Evolutionary conservation across 371 early-diverging fungal genomes (phyloP).

Genomic region (Mortierella sp.): DNA sequence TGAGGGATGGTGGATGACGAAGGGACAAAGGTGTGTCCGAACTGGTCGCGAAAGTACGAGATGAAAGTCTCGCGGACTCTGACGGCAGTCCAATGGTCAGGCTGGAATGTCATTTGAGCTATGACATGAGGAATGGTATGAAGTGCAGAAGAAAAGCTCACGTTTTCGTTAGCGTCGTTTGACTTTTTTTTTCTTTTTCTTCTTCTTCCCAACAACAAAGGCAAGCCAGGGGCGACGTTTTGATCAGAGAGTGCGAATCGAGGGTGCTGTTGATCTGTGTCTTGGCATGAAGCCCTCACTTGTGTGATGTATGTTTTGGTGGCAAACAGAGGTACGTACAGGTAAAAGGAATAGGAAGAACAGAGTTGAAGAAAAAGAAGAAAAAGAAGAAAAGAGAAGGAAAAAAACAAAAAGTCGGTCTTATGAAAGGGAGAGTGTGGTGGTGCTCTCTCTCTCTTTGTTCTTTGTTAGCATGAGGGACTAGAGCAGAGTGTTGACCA

Average conservation of each 20-base stretch:
- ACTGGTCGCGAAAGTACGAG: conserved; percentile 86
- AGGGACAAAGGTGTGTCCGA: conserved; percentile 88
- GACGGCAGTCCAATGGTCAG: conserved; percentile 81
- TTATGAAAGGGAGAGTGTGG: background rate
- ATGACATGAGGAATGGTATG: background rate
- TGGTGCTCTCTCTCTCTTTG: too few species aligned
- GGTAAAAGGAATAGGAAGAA: background rate
- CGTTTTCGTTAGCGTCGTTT: conserved; percentile 7
- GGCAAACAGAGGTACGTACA: conserved; percentile 2
- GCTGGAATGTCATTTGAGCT: conserved; percentile 43
- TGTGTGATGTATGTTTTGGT: background rate
- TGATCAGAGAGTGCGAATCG: background rate
- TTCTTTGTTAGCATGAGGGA: background rate
- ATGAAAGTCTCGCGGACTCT: conserved; percentile 94
- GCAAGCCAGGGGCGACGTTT: background rate
- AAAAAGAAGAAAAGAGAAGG: background rate
- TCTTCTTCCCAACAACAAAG: background rate
- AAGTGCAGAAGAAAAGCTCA: background rate
- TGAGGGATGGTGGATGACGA: conserved; percentile 97
- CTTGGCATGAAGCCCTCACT: too few species aligned
- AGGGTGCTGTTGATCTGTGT: background rate
- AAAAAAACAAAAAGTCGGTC: background rate
- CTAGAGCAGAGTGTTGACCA: background rate
- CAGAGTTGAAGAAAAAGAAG: background rate
- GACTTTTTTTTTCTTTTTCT: background rate